Base-by-base conservation (phyloP, 768 basidiomycete genomes). In the Russula sp. region DNA sequence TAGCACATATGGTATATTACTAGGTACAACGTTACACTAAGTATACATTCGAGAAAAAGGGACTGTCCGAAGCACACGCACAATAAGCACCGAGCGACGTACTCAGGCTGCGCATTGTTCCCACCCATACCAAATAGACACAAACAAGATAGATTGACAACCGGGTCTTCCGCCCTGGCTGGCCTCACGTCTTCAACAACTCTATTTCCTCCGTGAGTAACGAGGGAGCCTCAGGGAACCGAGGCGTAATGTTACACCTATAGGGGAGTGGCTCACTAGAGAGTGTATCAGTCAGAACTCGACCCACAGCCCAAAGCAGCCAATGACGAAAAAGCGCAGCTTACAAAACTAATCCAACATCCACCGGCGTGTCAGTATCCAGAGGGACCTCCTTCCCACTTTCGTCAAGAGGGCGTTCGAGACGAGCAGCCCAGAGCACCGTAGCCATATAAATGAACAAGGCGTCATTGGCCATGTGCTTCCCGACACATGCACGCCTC, bases 381-480 rank as follows among this genome's bases (percentile, higher is more conserved):
- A 57, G 42, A 10, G 48, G 32, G 5, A 67, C 43, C 29, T 42
- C 38, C 32, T 64, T 38, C 14, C 63, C 67, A 6, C 36, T 18
- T 9, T 52, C 60, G 13, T 66, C 61, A 14, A 6, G 36, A 22
- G 18, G 14, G 8, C 55, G 58, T 56, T 58, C 58, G 25, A 66
- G 62, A 25, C 64, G 47, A 36, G 57, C 56, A 14, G 68, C 58
- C 63, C 66, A 65, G 7, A 70, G 65, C 6, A 67, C 14, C 7
- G 60, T 59, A 25, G 69, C 66, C 14, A 70, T 59, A 35, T 50
- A 20, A 48, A 70, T 60, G 55, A 64, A 70, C 16, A 69, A 22
- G 7, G 65, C 3, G 5, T 67, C 58, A 18, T 65, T 58, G 14
- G 66, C 69, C 16, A 65, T n/a, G 8, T 63, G 56, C n/a, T 52